Evolutionary conservation across 2,329 filamentous ascomycete species (phyloP), one percentile per base, ranked within the genome.

Genomic region (Sporothrix humicola): DNA sequence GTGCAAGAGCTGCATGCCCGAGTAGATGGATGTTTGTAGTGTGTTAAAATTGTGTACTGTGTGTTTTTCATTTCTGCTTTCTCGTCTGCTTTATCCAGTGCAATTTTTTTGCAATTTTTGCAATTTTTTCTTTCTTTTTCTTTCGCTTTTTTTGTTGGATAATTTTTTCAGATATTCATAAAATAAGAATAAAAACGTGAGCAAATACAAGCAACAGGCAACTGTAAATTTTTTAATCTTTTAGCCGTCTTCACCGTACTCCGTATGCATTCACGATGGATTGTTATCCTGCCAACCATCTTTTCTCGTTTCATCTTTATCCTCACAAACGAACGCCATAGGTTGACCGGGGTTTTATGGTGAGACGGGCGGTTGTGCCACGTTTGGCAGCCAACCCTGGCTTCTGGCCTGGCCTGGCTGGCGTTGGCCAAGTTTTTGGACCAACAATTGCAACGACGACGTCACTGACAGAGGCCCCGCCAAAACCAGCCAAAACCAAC

Each of bases 1-100:
- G 3, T 69, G 65, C 65, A 69, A 69, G 48, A 54, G 46, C 26
- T 69, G 65, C 9, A 52, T 69, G 65, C 54, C 37, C 26, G 26
- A 2, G 46, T 5, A n/a, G 15, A 8, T 6, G 65, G 23, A n/a
- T 13, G 42, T 26, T 17, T 15, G 12, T 1, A 20, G 2, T 3
- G 59, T 31, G 31, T 31, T n/a, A n/a, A n/a, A n/a, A n/a, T n/a
- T n/a, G n/a, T n/a, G n/a, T n/a, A n/a, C n/a, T n/a, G n/a, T n/a
- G n/a, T n/a, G n/a, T n/a, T n/a, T n/a, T n/a, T n/a, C n/a, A n/a
- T n/a, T n/a, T n/a, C n/a, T n/a, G n/a, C n/a, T n/a, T n/a, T n/a
- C n/a, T n/a, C n/a, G n/a, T n/a, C n/a, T n/a, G n/a, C n/a, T n/a
- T n/a, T n/a, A n/a, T n/a, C n/a, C n/a, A n/a, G n/a, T n/a, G n/a